Evolutionary conservation across 2,329 filamentous ascomycete species (phyloP).

Genomic region (Exophiala sp.): DNA sequence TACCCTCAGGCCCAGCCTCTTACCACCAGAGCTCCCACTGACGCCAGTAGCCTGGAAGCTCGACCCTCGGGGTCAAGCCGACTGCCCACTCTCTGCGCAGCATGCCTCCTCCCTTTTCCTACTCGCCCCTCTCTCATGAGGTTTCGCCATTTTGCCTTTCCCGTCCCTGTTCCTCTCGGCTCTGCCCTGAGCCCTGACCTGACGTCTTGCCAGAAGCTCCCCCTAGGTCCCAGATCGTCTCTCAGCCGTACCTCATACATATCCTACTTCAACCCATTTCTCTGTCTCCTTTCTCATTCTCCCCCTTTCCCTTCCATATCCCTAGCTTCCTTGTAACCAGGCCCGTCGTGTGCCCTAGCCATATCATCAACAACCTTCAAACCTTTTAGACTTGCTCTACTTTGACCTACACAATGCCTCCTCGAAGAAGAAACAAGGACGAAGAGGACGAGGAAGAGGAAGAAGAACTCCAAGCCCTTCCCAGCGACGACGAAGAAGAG

Average conservation of each 20-base stretch:
- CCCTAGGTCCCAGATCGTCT: conserved; percentile 15
- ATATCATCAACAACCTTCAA: conserved; percentile 26
- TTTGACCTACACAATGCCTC: conserved; percentile 37
- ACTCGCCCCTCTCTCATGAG: conserved; percentile 9
- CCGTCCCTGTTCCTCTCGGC: conserved; percentile 6
- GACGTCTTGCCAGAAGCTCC: conserved; percentile 21
- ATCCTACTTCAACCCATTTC: conserved; percentile 1
- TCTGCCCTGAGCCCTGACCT: conserved; percentile 12
- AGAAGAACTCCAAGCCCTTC: conserved; percentile 46
- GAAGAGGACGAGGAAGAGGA: conserved; percentile 46
- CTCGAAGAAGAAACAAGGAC: conserved; percentile 50
- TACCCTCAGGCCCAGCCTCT: not conserved
- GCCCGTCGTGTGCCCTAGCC: conserved; percentile 30
- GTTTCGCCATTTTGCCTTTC: not conserved
- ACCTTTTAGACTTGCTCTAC: not conserved
- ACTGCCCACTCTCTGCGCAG: not conserved
- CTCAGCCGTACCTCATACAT: conserved; percentile 1
- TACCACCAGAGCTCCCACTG: not conserved
- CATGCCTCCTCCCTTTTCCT: conserved; percentile 6
- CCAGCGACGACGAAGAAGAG: conserved; percentile 49
- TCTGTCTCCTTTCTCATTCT: not conserved
- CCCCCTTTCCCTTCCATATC: not conserved
- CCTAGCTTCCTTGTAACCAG: too few species aligned
- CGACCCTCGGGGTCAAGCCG: not conserved
- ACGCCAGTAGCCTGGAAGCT: conserved; percentile 1